Conservation (phyloP, 2,329 filamentous ascomycete genomes). For the Cucurbitaria berberidis region DNA sequence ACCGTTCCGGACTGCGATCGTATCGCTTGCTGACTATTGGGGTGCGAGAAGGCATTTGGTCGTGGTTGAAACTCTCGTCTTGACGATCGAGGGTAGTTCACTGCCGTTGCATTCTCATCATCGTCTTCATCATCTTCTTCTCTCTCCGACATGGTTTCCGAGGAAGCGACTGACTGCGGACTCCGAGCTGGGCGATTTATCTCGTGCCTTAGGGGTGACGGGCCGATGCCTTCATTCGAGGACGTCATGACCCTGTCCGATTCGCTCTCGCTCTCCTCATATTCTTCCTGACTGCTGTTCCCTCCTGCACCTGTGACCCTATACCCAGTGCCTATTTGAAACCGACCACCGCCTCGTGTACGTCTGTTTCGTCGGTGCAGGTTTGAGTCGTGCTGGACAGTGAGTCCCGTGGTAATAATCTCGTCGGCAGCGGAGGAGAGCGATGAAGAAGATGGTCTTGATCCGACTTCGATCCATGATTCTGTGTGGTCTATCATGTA, state of each 20-base stretch:
- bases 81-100: conserved; percentile 66
- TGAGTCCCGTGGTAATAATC: conserved; percentile 86
- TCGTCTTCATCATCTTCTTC: conserved; percentile 57
- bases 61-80: conserved; percentile 76
- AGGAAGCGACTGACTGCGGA: conserved; percentile 43
- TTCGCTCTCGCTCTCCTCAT: conserved; percentile 91
- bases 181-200: conserved; percentile 32
- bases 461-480: conserved; percentile 95
- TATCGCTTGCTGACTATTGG: conserved; percentile 58
- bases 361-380: conserved; percentile 64
- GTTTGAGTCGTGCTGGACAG: conserved; percentile 71
- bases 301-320: conserved; percentile 54
- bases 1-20: conserved; percentile 56
- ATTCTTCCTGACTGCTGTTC: conserved; percentile 92
- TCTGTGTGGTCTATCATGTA: conserved; percentile 61
- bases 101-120: conserved; percentile 81
- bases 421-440: conserved; percentile 84
- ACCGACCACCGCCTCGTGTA: conserved; percentile 39
- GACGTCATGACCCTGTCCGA: conserved; percentile 74
- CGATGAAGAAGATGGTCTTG: conserved; percentile 91
- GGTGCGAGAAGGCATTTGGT: conserved; percentile 90
- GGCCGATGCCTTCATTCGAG: conserved; percentile 65
- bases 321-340: conserved; percentile 42
- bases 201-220: conserved; percentile 43
- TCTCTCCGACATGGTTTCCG: conserved; percentile 46